phyloP scores from a whole-genome alignment of 352 stramenopile genomes.

The Pythium monospermum region DNA sequence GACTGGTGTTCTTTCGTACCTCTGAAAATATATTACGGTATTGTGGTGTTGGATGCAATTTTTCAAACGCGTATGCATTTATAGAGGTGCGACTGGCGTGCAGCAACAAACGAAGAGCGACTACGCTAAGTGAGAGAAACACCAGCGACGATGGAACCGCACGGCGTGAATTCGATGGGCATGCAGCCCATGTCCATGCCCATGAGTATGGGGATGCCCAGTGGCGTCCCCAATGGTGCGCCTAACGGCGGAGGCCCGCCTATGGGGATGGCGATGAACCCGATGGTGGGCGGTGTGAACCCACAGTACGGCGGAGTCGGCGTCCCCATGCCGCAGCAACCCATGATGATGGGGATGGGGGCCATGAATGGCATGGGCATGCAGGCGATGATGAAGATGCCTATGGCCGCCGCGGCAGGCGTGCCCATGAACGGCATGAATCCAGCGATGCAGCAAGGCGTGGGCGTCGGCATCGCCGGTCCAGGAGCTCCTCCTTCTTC shows the following conservation, averaged over 20 bases:
- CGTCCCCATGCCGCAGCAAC: slow-evolving; percentile 17
- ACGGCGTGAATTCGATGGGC: slow-evolving; percentile 58
- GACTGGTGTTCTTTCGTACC: too few species aligned
- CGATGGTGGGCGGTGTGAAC: slow-evolving; percentile 44
- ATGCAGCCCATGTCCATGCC: slow-evolving; percentile 71
- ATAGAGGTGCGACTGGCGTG: too few species aligned
- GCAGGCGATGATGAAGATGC: slow-evolving; percentile 37
- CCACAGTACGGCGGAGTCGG: slow-evolving; percentile 21
- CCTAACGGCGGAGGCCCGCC: slow-evolving; percentile 29
- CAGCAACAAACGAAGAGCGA: too few species aligned
- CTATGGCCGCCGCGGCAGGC: slow-evolving; percentile 12
- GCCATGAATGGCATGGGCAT: slow-evolving; percentile 39
- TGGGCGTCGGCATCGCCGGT: slow-evolving; percentile 6
- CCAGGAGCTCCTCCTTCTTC: slow-evolving; percentile 18
- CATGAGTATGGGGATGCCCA: slow-evolving; percentile 55
- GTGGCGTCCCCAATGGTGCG: slow-evolving; percentile 33
- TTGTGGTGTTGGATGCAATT: slow-evolving; percentile 1
- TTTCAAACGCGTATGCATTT: too few species aligned
- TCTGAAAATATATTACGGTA: not conserved
- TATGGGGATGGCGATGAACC: slow-evolving; percentile 49
- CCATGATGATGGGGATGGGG: slow-evolving; percentile 44
- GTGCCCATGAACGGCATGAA: slow-evolving; percentile 35
- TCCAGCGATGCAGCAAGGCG: slow-evolving; percentile 19
- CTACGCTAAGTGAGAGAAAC: not conserved
- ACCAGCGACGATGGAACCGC: slow-evolving; percentile 40